Base-by-base conservation (phyloP, 352 stramenopile species). In the Blastocystis sp. region DNA sequence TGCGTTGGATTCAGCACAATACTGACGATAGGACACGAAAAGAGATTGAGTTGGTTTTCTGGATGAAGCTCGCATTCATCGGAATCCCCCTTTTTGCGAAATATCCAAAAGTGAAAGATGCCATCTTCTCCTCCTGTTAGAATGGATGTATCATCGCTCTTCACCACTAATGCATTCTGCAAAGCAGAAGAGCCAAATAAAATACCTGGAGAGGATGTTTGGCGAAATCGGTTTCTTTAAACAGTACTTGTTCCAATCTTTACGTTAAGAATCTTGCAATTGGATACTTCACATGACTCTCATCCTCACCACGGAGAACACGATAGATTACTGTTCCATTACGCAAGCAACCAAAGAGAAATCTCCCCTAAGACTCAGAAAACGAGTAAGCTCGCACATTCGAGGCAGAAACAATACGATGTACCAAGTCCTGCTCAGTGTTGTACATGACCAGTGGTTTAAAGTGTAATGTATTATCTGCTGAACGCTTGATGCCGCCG, bases 121-220 rank as follows among this genome's bases (percentile, higher is more conserved):
- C 73, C 73, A 34, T 84, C 73, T n/a, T 84, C 73, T 3, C 73
- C 73, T 66, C 73, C 73, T 54, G 73, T 84, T 20, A 84, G 20
- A n/a, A 84, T 3, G 4, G 73, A 66, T 37, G 53, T 37, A n/a
- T 84, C 73, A 29, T 84, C 73, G 15, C 43, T 84, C 29, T 68
- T 66, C 1, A 66, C 73, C 0, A 47, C 26, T 3, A 84, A 1
- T 3, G 43, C 73, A 34, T 54, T 84, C 73, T 84, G 54, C 15
- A 45, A 1, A 23, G 20, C 41, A 73, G 15, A 20, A 37, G 6
- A 11, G 9, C 26, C 20, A 20, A 45, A 20, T 73, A 26, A 29
- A 7, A 50, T 37, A 73, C 62, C 5, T 73, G 62, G 23, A 73
- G 29, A 23, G 20, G 23, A 0, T 9, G 26, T 11, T 68, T 68